phyloP scores from a whole-genome alignment of 768 basidiomycete genomes.

The Kwoniella sp. region DNA sequence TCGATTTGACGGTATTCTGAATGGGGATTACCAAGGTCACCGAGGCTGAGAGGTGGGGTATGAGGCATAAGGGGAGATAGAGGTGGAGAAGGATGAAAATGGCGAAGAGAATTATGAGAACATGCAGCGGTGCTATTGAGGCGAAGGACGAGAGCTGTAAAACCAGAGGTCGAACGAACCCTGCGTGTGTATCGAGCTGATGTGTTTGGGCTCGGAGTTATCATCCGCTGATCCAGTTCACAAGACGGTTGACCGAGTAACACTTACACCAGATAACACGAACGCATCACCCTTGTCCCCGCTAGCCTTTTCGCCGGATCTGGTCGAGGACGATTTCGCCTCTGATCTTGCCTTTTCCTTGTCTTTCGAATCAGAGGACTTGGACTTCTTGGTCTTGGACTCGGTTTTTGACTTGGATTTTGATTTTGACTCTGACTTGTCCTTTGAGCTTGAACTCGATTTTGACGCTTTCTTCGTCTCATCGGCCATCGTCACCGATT shows the following conservation, averaged over 20 bases:
- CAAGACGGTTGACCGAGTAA: neutral
- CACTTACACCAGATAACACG: neutral
- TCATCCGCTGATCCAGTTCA: too few relatives aligned
- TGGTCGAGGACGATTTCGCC: neutral
- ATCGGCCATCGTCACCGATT: neutral
- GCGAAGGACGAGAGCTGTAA: conserved; percentile 14
- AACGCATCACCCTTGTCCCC: neutral
- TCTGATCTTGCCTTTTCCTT: neutral
- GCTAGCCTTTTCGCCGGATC: neutral
- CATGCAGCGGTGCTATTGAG: conserved; percentile 42
- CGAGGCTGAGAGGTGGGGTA: conserved; percentile 34
- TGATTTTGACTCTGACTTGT: neutral
- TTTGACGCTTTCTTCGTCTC: neutral
- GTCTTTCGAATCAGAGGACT: conserved; percentile 1
- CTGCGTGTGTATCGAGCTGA: conserved; percentile 35
- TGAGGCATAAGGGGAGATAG: conserved; percentile 25
- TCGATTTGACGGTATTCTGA: conserved; percentile 28
- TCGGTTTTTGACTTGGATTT: neutral
- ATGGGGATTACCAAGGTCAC: conserved; percentile 40
- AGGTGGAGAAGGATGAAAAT: conserved; percentile 62
- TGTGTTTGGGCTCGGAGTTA: too few relatives aligned
- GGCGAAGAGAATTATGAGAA: conserved; percentile 75
- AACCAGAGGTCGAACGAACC: conserved; percentile 25
- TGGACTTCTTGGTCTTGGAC: neutral
- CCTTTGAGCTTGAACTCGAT: conserved; percentile 1